Evolutionary conservation across 768 basidiomycete genomes (phyloP).

Genomic region (Boletus vermiculosoides): DNA sequence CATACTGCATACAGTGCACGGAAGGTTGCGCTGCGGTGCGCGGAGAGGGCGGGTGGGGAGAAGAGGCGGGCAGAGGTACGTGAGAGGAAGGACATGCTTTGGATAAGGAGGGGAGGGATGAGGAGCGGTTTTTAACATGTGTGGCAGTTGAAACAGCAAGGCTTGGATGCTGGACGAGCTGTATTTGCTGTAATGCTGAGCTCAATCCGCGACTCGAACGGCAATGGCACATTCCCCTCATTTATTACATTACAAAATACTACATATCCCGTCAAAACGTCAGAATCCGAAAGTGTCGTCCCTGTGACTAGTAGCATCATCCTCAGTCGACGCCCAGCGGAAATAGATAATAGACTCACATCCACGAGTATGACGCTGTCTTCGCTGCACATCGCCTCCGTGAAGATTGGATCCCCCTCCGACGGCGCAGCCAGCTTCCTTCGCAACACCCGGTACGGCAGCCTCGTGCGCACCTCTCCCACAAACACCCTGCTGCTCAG

Average conservation of each 20-base stretch:
- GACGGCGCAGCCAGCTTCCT: slow-evolving; percentile 17
- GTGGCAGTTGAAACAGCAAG: slow-evolving; percentile 12
- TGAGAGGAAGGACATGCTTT: slow-evolving; percentile 26
- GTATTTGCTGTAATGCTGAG: slow-evolving; percentile 27
- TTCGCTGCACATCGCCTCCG: slow-evolving; percentile 52
- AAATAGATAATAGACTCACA: slow-evolving; percentile 24
- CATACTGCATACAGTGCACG: slow-evolving; percentile 59
- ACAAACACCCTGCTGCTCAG: slow-evolving; percentile 38
- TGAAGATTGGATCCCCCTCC: slow-evolving; percentile 12
- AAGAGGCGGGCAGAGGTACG: slow-evolving; percentile 21
- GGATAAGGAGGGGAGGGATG: not conserved
- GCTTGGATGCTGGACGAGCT: slow-evolving; percentile 15
- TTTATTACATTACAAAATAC: too few relatives aligned
- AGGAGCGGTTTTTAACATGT: slow-evolving; percentile 24
- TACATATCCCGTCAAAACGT: slow-evolving; percentile 23
- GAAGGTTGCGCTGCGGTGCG: slow-evolving; percentile 41
- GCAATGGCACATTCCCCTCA: slow-evolving; percentile 23
- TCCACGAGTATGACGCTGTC: slow-evolving; percentile 55
- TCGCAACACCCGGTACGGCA: slow-evolving; percentile 46
- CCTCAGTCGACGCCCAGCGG: not conserved
- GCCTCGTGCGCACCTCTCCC: slow-evolving; percentile 40
- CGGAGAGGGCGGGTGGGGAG: slow-evolving; percentile 29
- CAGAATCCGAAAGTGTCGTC: slow-evolving; percentile 29
- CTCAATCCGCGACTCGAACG: slow-evolving; percentile 26
- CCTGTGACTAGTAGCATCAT: slow-evolving; percentile 15